Evolutionary conservation across 225 moss, liverwort and hornwort species (phyloP), one percentile per base, ranked within the genome.

Genomic region (Pseudisothecium myosuroides): DNA sequence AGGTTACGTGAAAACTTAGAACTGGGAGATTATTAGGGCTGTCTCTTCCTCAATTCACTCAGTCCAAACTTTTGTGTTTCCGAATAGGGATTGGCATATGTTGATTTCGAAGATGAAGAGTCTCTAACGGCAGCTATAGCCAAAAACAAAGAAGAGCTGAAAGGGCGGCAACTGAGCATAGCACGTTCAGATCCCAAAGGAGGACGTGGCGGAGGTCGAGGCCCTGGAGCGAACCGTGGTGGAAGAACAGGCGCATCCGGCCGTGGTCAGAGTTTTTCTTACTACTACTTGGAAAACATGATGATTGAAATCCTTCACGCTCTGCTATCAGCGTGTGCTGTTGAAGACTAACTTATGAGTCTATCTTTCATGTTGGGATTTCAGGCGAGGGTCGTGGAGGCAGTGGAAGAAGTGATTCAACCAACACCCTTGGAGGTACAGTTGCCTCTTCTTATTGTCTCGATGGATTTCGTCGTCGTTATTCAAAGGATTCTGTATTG

Each of bases 31-130:
- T 36, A 45, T 43, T 71, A 78, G 36, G 65, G 61, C 66, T 49
- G 27, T 73, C 32, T 82, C 81, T 73, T 88, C 73, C 34, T 81
- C n/a, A 69, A 78, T 59, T 80, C 41, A 90, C 72, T 89, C 26
- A 52, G 79, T 69, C 67, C 56, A 50, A 75, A 47, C 45, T n/a
- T 76, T 59, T 85, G 47, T 80, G 88, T 87, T 65, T 86, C 80
- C 72, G 65, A 89, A 69, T 92, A 99, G 98, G 98, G 98, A 81
- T 92, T 99, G 63, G 98, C 97, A 36, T 99, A 99, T 89, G 97
- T 97, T 80, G 98, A 99, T 91, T 99, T 99, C 79, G 96, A 96
- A 88, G 96, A 96, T 77, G 96, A 96, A 88, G 94, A 97, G 56
- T 97, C 96, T 72, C 88, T 99, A 71, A 87, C 91, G 66, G 96